Base-by-base conservation (phyloP, 805 yeast species). In the Maudiozyma bulderi region DNA sequence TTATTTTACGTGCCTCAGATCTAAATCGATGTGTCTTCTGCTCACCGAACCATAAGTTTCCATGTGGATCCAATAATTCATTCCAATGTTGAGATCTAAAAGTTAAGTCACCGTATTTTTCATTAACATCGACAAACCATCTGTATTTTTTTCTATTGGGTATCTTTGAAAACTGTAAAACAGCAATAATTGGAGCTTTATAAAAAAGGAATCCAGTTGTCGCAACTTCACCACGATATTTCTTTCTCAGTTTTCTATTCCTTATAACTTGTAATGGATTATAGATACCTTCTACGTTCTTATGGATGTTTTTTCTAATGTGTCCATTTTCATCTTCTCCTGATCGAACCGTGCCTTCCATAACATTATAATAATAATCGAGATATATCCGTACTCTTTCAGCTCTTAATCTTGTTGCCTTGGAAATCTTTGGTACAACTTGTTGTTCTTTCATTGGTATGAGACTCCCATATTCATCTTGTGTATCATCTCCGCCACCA, bases 231-330 rank as follows among this genome's bases (percentile, higher is more conserved):
- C 59, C 59, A 46, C 72, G 73, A 56, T 76, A 68, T 56, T 75
- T 75, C 50, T 74, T 73, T 47, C 86, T 64, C 3, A 82, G 60
- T 55, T 72, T 73, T 50, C 95, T 72, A 64, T 87, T 84, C 49
- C 96, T 69, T 30, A 88, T 78, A n/a, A 82, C 75, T 64, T 86
- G 95, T 42, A 88, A 68, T 3, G 96, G 96, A 60, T 88, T 88
- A 69, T 82, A 88, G 3, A 77, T 75, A 2, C 83, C 86, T 49
- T 81, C 87, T 3, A 84, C 75, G 2, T 77, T 78, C 2, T 72
- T 74, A 53, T 75, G 57, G 54, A 59, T 44, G 55, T 55, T 52
- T 57, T 53, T 14, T 14, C 20, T 14, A n/a, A 26, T 43, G 13
- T 40, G 13, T n/a, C 44, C 44, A 31, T 31, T 42, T 14, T 42